Percentiles rank a stretch among this genome's conserved stretches.
phyloP scores from a whole-genome alignment of 176 grass and related monocot genomes.

The Oryza australiensis region DNA sequence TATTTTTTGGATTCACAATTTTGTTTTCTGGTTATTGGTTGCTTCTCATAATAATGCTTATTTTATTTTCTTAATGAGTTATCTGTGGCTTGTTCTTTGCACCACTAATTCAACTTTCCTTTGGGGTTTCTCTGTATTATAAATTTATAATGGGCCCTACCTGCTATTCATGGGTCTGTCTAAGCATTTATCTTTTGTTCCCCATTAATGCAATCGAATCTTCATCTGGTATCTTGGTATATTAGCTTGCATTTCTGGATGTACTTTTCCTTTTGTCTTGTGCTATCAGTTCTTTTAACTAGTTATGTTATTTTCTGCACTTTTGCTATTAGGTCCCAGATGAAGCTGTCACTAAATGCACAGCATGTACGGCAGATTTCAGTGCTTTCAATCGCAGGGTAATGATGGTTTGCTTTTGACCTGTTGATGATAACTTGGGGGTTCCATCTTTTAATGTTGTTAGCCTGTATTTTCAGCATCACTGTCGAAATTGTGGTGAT shows the following conservation, averaged over 20 bases:
- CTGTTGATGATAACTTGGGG: constrained; percentile 1
- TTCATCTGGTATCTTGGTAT: neutral
- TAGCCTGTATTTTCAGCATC: constrained; percentile 69
- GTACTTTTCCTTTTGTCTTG: neutral
- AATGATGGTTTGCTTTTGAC: constrained; percentile 30
- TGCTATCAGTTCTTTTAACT: neutral
- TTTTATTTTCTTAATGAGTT: neutral
- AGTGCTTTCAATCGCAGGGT: constrained; percentile 93
- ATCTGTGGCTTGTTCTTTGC: constrained; percentile 8
- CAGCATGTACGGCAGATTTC: constrained; percentile 73
- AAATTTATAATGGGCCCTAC: neutral
- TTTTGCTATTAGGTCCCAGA: constrained; percentile 72
- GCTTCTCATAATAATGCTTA: neutral
- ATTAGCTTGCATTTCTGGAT: neutral
- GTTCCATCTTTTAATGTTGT: constrained; percentile 8
- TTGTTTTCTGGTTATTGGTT: constrained; percentile 2
- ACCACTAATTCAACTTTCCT: neutral
- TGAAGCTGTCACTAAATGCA: constrained; percentile 90
- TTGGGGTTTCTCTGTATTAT: neutral
- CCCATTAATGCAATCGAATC: neutral
- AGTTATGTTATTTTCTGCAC: constrained; percentile 8
- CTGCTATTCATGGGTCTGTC: neutral
- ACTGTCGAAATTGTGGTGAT: constrained; percentile 96
- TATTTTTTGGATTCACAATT: neutral
- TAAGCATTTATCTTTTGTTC: neutral